These are phyloP conservation scores for Cyclotella sp. DNA, from an alignment of 108 stramenopile genomes.

Conservation along the genomic window DNA sequence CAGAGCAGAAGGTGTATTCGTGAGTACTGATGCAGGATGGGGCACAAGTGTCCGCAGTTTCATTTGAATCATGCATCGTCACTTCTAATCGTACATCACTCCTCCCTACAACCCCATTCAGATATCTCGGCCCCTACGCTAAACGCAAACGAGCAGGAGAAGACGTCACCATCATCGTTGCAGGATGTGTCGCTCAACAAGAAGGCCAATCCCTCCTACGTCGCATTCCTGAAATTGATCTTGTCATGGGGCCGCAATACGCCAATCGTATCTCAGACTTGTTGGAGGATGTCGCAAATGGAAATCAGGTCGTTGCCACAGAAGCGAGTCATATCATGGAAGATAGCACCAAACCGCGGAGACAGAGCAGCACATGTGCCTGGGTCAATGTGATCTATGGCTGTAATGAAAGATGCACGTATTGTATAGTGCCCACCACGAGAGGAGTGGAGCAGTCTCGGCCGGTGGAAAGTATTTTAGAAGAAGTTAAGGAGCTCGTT, in stretches of 20 bases:
- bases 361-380: slow-evolving; percentile 80
- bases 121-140: slow-evolving; percentile 71
- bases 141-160: slow-evolving; percentile 69
- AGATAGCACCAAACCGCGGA: slow-evolving; percentile 91
- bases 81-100: not conserved
- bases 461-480: slow-evolving; percentile 86
- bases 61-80: not conserved
- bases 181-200: slow-evolving; percentile 92
- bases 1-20: slow-evolving; percentile 92
- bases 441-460: slow-evolving; percentile 96
- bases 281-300: slow-evolving; percentile 91
- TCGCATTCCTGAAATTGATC: slow-evolving; percentile 85
- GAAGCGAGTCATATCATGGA: slow-evolving; percentile 96
- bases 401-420: slow-evolving; percentile 98
- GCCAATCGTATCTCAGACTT: slow-evolving; percentile 96
- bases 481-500: slow-evolving; percentile 89
- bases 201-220: slow-evolving; percentile 83
- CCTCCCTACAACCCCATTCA: slow-evolving; percentile 27
- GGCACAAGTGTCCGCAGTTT: not conserved
- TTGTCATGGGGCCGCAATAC: slow-evolving; percentile 94
- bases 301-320: slow-evolving; percentile 95
- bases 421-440: slow-evolving; percentile 97
- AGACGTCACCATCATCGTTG: slow-evolving; percentile 86
- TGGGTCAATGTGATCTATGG: slow-evolving; percentile 98
- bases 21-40: not conserved